Conservation (phyloP, 2,329 filamentous ascomycete genomes). For the Trichoderma breve region DNA sequence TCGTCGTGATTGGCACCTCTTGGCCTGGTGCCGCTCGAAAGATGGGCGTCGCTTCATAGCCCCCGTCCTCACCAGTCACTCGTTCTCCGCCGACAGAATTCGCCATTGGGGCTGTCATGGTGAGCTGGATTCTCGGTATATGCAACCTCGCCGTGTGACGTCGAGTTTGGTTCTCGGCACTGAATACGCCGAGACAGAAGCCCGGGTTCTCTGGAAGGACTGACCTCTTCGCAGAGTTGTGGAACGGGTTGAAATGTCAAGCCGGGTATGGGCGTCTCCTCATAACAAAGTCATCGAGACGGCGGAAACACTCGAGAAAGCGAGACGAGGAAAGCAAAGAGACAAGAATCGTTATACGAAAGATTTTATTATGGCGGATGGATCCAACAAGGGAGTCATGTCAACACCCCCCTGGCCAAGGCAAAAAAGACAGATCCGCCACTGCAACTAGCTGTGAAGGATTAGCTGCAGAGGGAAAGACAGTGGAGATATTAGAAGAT, state of each 20-base stretch:
- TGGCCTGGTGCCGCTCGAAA: not conserved
- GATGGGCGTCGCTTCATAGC: not conserved
- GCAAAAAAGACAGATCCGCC: constrained; percentile 1
- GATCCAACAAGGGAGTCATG: constrained; percentile 1
- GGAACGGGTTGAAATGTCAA: not conserved
- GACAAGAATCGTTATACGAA: not conserved
- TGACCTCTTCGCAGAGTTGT: not conserved
- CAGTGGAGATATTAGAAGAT: not conserved
- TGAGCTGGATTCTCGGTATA: not conserved
- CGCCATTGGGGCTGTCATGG: not conserved
- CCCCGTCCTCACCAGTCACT: not conserved
- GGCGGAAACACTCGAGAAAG: not conserved
- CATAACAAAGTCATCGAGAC: not conserved
- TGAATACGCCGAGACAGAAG: not conserved
- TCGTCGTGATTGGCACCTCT: not conserved
- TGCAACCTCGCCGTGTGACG: not conserved
- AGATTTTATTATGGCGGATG: not conserved
- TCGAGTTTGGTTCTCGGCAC: not conserved
- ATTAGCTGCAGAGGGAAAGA: not conserved
- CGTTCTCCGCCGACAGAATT: not conserved
- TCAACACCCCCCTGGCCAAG: constrained; percentile 8
- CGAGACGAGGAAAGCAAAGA: not conserved
- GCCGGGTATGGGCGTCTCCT: not conserved
- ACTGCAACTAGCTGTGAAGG: not conserved
- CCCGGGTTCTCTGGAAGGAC: not conserved